phyloP scores from a whole-genome alignment of 306 rosid species.

The Cucurbita ficifolia region DNA sequence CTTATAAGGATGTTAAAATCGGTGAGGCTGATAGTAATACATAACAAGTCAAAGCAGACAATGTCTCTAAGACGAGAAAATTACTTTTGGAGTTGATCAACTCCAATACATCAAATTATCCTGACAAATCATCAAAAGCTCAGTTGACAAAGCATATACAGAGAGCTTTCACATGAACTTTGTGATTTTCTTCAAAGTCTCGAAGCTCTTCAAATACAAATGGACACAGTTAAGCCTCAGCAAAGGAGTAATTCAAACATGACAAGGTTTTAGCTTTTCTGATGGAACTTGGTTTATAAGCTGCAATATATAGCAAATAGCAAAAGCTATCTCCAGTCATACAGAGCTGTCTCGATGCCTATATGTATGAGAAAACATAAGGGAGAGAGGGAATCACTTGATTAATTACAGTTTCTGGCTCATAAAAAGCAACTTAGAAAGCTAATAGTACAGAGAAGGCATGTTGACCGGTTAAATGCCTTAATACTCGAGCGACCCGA shows the following conservation, averaged over 20 bases:
- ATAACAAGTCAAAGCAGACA: no score
- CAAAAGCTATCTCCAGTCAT: constrained; percentile 25
- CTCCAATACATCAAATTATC: background rate
- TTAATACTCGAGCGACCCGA: constrained; percentile 79
- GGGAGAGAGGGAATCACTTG: background rate
- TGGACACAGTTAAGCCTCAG: background rate
- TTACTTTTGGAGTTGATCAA: background rate
- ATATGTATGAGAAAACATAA: constrained; percentile 18
- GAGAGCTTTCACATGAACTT: background rate
- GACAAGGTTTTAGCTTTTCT: background rate
- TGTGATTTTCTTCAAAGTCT: background rate
- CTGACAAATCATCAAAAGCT: background rate
- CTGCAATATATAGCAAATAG: constrained; percentile 11
- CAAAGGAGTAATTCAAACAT: background rate
- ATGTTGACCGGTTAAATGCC: constrained; percentile 22
- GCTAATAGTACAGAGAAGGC: constrained; percentile 39
- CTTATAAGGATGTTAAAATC: no score
- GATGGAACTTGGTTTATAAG: constrained; percentile 5
- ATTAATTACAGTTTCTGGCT: constrained; percentile 51
- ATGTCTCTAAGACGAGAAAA: background rate
- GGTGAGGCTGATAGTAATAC: no score
- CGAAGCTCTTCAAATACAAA: background rate
- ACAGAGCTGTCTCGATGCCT: constrained; percentile 37
- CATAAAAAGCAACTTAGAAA: constrained; percentile 26
- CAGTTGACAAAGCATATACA: background rate